Evolutionary conservation across 495 filamentous ascomycete species (phyloP).

Genomic region (Neurospora tetrasperma): DNA sequence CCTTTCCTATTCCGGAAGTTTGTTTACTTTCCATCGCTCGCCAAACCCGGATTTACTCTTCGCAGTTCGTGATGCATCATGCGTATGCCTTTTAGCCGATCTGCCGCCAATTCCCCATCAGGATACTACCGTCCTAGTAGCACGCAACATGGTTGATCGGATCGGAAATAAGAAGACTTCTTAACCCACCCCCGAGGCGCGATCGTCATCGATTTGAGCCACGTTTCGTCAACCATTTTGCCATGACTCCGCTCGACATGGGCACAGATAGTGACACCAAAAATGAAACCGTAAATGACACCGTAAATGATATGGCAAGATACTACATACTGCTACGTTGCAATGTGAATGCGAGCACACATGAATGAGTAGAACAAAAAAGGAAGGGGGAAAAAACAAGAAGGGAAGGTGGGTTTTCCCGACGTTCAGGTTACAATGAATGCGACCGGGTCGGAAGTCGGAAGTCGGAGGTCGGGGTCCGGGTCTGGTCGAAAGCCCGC

Average conservation of each 20-base stretch:
- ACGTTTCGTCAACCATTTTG: not conserved
- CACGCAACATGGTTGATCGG: not conserved
- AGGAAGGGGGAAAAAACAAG: not conserved
- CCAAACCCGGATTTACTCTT: not conserved
- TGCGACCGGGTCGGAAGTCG: not conserved
- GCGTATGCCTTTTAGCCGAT: not conserved
- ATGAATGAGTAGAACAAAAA: not conserved
- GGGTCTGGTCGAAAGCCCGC: not conserved
- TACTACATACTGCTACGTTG: not conserved
- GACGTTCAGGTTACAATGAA: not conserved
- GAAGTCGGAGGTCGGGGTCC: not conserved
- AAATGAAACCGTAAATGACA: not conserved
- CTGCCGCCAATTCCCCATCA: not conserved
- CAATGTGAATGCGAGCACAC: not conserved
- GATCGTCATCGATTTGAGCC: not conserved
- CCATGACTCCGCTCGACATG: not conserved
- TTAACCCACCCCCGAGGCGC: not conserved
- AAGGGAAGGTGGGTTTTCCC: not conserved
- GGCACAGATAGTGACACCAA: not conserved
- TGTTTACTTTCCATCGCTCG: not conserved
- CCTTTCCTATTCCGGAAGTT: not conserved
- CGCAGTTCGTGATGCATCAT: not conserved
- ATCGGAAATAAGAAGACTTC: not conserved
- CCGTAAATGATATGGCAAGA: not conserved
- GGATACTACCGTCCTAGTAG: not conserved